Conservation (phyloP, 306 rosid species). For the Hippophae tibetana region DNA sequence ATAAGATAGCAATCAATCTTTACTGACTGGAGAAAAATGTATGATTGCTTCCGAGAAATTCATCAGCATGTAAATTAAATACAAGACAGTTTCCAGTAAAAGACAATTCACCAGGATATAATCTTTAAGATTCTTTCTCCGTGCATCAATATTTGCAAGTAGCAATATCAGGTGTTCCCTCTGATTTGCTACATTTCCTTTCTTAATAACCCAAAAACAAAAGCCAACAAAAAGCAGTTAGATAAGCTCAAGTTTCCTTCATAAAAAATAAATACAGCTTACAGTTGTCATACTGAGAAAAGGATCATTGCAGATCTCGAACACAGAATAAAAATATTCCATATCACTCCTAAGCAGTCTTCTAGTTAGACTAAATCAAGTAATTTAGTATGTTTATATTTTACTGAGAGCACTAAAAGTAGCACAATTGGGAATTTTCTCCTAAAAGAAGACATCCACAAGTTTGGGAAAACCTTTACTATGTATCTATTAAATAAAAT, state of each 20-base stretch:
- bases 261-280: no score
- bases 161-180: constrained; percentile 89
- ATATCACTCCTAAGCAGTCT: no score
- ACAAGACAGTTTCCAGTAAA: constrained; percentile 15
- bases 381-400: no score
- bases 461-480: no score
- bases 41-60: constrained; percentile 2
- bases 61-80: constrained; percentile 8
- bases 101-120: constrained; percentile 31
- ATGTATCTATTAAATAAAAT: no score
- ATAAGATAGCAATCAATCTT: constrained; percentile 26
- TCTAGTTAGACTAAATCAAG: no score
- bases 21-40: constrained; percentile 9
- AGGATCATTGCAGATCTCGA: background rate
- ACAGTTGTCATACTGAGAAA: background rate
- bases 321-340: no score
- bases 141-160: constrained; percentile 70
- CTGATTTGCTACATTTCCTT: constrained; percentile 97
- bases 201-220: constrained; percentile 41
- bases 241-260: constrained; percentile 11
- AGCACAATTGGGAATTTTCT: no score
- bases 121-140: constrained; percentile 31
- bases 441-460: no score
- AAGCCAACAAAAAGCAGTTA: constrained; percentile 17
- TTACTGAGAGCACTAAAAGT: no score